Evolutionary conservation across 257 asterid genomes (phyloP), one percentile per base, ranked within the genome.

Genomic region (Paulownia fortunei): DNA sequence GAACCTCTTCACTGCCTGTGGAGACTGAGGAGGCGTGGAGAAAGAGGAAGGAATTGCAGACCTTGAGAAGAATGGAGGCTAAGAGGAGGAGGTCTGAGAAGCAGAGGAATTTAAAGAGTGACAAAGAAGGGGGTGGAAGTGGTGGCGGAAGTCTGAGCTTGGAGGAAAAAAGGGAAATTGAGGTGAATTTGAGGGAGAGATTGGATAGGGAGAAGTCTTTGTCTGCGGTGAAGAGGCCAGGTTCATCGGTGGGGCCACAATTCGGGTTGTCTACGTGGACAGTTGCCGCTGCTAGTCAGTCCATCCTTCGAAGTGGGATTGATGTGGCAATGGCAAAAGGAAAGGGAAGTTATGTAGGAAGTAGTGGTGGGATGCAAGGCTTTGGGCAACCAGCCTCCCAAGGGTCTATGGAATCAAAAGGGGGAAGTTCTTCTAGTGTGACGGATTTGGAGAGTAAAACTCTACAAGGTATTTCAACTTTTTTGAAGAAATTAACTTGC

Each of bases 1-100:
- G 99, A 79, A 87, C 97, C 0, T 87, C 99, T 21, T 94, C 99
- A 3, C 86, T 94, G 81, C 98, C 99, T 3, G 96, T 82, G 68
- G 99, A 89, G 87, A 86, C 90, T 8, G 98, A 94, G 86, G 97
- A 92, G 74, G 98, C 90, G 80, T 92, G 97, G 97, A 89, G 98
- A 78, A 94, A 92, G 88, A 86, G 99, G 87, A 94, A 94, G 74
- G 97, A 92, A 82, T 71, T 90, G 84, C 99, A 94, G 87, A 89
- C 89, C 18, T 73, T 94, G 86, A 86, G 98, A 59, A 89, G 99
- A 83, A 85, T 94, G 97, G 97, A 89, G 87, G 99, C 99, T 37
- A 94, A 94, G 87, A 82, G 92, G 81, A 84, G 99, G 66, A 88
- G 97, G 86, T 91, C 96, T 1, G 97, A 91, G 90, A 94, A 92